These are phyloP conservation scores for Ogataea allantospora DNA, from an alignment of 805 yeast genomes.

Conservation along the genomic window DNA sequence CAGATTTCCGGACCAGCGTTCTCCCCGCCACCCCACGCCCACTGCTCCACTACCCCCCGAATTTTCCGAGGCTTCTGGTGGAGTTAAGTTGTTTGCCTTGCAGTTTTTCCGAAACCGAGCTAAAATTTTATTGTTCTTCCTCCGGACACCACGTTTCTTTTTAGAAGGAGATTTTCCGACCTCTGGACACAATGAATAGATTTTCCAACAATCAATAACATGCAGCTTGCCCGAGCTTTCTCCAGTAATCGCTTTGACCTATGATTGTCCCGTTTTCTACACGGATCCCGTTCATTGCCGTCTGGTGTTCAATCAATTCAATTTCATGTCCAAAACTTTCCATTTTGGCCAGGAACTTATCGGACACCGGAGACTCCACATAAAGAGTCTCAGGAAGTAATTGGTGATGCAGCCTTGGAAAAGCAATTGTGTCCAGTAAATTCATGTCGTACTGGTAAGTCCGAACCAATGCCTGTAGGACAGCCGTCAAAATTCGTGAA, in stretches of 20 bases:
- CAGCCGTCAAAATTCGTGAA: slow-evolving; percentile 76
- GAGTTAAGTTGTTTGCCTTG: slow-evolving; percentile 7
- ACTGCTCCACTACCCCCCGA: slow-evolving; percentile 12
- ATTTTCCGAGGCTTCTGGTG: slow-evolving; percentile 6
- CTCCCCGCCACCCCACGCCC: slow-evolving; percentile 12
- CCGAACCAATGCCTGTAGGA: slow-evolving; percentile 77
- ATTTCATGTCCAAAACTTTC: slow-evolving; percentile 49
- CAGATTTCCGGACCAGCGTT: not conserved
- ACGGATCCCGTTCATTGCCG: slow-evolving; percentile 58
- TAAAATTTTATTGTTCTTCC: not conserved
- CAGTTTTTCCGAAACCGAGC: slow-evolving; percentile 9
- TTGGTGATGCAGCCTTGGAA: slow-evolving; percentile 88
- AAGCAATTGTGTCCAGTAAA: slow-evolving; percentile 67
- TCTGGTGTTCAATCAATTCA: slow-evolving; percentile 41
- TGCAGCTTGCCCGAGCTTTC: slow-evolving; percentile 74
- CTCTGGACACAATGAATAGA: not conserved
- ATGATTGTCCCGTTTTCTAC: slow-evolving; percentile 42
- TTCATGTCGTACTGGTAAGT: slow-evolving; percentile 56
- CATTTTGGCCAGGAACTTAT: slow-evolving; percentile 38
- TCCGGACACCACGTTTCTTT: slow-evolving; percentile 14
- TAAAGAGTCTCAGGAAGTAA: slow-evolving; percentile 67
- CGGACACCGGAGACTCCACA: slow-evolving; percentile 55
- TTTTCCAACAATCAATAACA: slow-evolving; percentile 44
- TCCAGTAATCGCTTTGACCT: slow-evolving; percentile 89
- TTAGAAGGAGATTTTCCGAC: slow-evolving; percentile 1